These are phyloP conservation scores for Trichoderma simmonsii DNA, from an alignment of 2,329 filamentous ascomycete genomes.

Conservation along the genomic window DNA sequence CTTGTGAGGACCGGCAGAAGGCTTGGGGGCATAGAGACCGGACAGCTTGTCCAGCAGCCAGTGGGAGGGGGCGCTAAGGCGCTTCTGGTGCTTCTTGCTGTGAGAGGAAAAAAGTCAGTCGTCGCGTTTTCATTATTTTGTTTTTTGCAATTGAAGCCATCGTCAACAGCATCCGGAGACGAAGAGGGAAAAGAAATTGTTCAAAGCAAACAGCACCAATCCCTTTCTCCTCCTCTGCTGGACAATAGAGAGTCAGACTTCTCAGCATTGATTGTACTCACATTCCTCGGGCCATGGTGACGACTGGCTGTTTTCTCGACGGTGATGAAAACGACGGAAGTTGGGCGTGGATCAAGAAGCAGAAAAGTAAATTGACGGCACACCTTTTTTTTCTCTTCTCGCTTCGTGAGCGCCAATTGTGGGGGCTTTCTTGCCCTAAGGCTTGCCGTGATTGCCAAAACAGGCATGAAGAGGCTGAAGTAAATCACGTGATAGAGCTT, in stretches of 20 bases:
- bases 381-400: constrained; percentile 26
- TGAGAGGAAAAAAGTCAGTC: constrained; percentile 33
- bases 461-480: background rate
- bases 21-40: constrained; percentile 73
- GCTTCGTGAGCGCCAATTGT: constrained; percentile 25
- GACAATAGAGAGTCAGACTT: background rate
- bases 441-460: background rate
- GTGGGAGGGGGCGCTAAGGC: constrained; percentile 97
- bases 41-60: constrained; percentile 99
- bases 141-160: background rate
- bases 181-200: background rate
- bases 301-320: constrained; percentile 39
- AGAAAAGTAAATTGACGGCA: constrained; percentile 22
- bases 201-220: background rate
- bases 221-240: background rate
- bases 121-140: background rate
- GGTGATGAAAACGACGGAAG: constrained; percentile 36
- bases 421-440: constrained; percentile 38
- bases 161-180: background rate
- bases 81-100: constrained; percentile 99
- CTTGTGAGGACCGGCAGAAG: constrained; percentile 93
- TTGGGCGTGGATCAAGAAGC: constrained; percentile 26
- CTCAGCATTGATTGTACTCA: constrained; percentile 37
- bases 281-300: constrained; percentile 65
- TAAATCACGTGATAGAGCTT: background rate